Evolutionary conservation across 345 rosid genomes (phyloP), one percentile per base, ranked within the genome.

Genomic region (Fremontodendron californicum): DNA sequence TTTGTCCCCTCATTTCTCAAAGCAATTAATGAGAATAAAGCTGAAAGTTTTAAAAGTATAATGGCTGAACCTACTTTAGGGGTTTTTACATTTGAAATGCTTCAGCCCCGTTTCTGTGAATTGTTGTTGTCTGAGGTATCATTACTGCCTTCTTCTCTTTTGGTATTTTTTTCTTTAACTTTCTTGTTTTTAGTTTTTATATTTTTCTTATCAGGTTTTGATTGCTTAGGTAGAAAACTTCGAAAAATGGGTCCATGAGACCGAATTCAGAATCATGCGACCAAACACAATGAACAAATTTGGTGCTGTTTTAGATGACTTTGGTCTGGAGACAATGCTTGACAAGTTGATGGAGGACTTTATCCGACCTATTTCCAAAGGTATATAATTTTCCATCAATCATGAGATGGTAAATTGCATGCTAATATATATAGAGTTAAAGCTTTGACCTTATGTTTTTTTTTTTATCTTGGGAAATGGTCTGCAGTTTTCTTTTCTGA

Each of bases 251-350:
- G 97, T 91, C 15, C 86, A 86, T 75, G 86, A 89, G 57, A 79
- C 91, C 71, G 88, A 81, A 82, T 86, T 88, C 86, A 81, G 88
- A 69, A 88, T 93, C 74, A 96, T 93, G 99, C 87, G 97, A 33
- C 99, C 99, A 69, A 93, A 92, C 83, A 96, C 98, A 0, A 87
- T 96, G 99, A 96, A 96, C 81, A 91, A 81, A 81, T 92, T 79
- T 79, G 99, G 99, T 75, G 90, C 87, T 65, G 98, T 96, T 27
- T 94, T 96, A 84, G 99, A 89, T 82, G 99, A 96, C 82, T 96
- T 96, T 82, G 99, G 97, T 46, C 78, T 93, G 77, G 95, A 93
- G 76, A 76, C 81, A 68, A 91, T 96, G 99, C 97, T 96, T 19
- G 86, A 84, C 82, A 85, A 87, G 79, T 77, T 96, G 83, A 87